A percentile compares a stretch with the other conserved stretches of the same genome.
Evolutionary conservation across 345 rosid genomes (phyloP).

Genomic region (Populus simonii): DNA sequence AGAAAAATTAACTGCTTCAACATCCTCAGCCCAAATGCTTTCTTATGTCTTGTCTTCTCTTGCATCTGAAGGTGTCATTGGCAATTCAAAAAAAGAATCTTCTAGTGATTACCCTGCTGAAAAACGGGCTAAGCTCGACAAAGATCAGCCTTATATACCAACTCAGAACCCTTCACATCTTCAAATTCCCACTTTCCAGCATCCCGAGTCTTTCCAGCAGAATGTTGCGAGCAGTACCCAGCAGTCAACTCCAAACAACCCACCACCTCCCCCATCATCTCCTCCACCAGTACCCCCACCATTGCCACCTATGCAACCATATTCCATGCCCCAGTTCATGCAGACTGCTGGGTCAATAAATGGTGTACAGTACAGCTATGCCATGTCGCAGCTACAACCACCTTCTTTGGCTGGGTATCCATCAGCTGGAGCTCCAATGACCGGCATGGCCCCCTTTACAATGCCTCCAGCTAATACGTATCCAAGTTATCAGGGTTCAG

Average conservation of each 20-base stretch:
- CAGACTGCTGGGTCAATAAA: conserved; percentile 52
- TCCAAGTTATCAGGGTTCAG: conserved; percentile 65
- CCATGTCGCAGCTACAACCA: conserved; percentile 43
- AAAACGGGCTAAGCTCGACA: conserved; percentile 72
- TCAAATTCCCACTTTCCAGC: conserved; percentile 29
- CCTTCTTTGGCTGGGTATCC: conserved; percentile 43
- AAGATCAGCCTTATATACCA: conserved; percentile 53
- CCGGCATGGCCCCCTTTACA: conserved; percentile 44
- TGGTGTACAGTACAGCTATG: conserved; percentile 50
- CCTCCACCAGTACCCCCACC: conserved; percentile 61
- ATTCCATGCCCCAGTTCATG: conserved; percentile 54
- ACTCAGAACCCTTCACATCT: conserved; percentile 34
- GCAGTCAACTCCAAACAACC: conserved; percentile 34
- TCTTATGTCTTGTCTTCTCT: conserved; percentile 88
- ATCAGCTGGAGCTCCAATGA: conserved; percentile 35
- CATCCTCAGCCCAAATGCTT: conserved; percentile 91
- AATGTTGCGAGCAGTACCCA: conserved; percentile 24
- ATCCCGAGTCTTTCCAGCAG: conserved; percentile 32
- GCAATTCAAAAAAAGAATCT: conserved; percentile 47
- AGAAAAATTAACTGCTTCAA: conserved; percentile 82
- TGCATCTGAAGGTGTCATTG: conserved; percentile 77
- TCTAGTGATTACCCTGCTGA: conserved; percentile 51
- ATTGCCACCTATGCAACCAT: conserved; percentile 51
- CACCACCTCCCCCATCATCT: conserved; percentile 56
- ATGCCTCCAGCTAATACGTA: conserved; percentile 44